These are phyloP conservation scores for Penicillium verhagenii DNA, from an alignment of 495 filamentous ascomycete genomes.

Conservation along the genomic window DNA sequence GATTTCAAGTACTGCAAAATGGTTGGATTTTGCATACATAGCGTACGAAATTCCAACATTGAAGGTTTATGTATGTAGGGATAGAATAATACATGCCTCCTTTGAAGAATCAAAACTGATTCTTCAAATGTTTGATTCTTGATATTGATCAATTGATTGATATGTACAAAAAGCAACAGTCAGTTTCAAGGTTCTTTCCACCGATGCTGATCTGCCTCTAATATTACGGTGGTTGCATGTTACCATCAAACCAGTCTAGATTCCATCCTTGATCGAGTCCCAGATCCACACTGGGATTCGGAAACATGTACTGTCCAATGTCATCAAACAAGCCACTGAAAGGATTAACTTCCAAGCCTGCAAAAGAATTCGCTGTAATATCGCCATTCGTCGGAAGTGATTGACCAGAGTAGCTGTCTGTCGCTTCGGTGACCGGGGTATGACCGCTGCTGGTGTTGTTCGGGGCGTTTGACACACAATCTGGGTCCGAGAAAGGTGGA, in stretches of 20 bases:
- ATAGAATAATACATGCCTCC: too few relatives aligned
- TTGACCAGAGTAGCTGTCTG: slow-evolving; percentile 4
- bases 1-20: too few relatives aligned
- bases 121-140: too few relatives aligned
- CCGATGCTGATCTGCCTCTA: background rate
- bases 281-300: slow-evolving; percentile 28
- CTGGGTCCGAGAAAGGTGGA: slow-evolving; percentile 24
- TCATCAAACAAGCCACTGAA: slow-evolving; percentile 25
- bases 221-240: background rate
- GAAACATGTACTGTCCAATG: slow-evolving; percentile 25
- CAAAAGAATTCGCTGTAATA: background rate
- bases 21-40: too few relatives aligned
- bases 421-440: background rate
- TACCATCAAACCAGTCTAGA: slow-evolving; percentile 31
- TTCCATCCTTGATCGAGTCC: slow-evolving; percentile 43
- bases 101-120: too few relatives aligned
- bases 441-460: background rate
- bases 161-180: too few relatives aligned
- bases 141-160: too few relatives aligned
- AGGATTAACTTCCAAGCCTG: slow-evolving; percentile 20
- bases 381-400: background rate
- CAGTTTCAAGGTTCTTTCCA: background rate
- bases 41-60: too few relatives aligned
- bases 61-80: too few relatives aligned
- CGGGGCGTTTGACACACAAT: slow-evolving; percentile 3